Base-by-base conservation (phyloP, 768 basidiomycete species). In the Leccinum imitatum region DNA sequence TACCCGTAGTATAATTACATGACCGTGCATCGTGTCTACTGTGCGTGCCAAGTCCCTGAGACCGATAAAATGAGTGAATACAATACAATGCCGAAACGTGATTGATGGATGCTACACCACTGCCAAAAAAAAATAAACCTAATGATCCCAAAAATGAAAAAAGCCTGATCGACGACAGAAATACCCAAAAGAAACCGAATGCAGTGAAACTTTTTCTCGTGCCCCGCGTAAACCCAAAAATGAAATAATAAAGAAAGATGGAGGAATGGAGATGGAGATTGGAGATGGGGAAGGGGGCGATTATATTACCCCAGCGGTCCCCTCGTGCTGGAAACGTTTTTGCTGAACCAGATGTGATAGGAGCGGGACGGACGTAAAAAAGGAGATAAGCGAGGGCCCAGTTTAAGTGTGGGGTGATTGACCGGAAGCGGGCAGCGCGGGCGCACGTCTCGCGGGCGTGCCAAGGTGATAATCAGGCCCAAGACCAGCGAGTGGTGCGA, bases 321-420 rank as follows among this genome's bases (percentile, higher is more conserved):
- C 71, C 65, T 69, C 67, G 56, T 67, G 66, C 60, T 52, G n/a
- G 37, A 65, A 71, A 73, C 62, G 71, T 66, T 64, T 54, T 53
- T 54, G 31, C 59, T 46, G 44, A 46, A 21, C 44, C 10, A 46
- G 44, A 46, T 46, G n/a, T 13, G 44, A 44, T 44, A 17, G 39
- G 15, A 17, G 39, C 39, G 41, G n/a, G 21, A 44, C 46, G 39
- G 52, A 68, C 71, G 71, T 73, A 71, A 71, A 69, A 61, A 44
- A 44, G 41, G 52, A 31, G 46, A 62, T 55, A 61, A 51, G 59
- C 60, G 59, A 63, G 19, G 33, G 25, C 19, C 44, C 19, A 5
- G 60, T 27, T 64, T 33, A 65, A 41, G 6, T 52, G 69, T 64
- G 62, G 53, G 59, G 46, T 21, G 61, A 61, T 59, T 53, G 61